Evolutionary conservation across 2,329 filamentous ascomycete species (phyloP), one percentile per base, ranked within the genome.

Genomic region (Fonsecaea multimorphosa): DNA sequence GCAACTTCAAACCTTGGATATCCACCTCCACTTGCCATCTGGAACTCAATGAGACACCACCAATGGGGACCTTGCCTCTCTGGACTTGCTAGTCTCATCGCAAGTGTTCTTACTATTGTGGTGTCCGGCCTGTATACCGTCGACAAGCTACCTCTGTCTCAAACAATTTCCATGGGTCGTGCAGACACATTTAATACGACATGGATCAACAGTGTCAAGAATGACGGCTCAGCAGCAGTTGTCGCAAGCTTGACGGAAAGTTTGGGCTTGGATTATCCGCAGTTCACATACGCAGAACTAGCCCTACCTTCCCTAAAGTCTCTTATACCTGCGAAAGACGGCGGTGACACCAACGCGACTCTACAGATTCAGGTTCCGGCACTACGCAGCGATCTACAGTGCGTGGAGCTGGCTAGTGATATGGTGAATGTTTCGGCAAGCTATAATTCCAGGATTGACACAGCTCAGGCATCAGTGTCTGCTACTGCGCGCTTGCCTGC

Each of bases 101-200:
- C 32, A 19, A 65, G 67, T 9, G 52, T 71, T 1, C 46, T 74
- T 24, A 72, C 72, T 5, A 72, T 74, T 34, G 56, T 73, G 0
- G 69, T 70, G 1, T 73, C 75, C 24, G 74, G 75, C 24, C 69
- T 77, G 2, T 76, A 74, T 56, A 74, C 70, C n/a, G 61, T 72
- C 9, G 68, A 69, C 6, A 46, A 68, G 2, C 59, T 75, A 8
- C 53, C 67, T 19, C 46, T 36, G 8, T 44, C 69, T 4, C 51
- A 62, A 11, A 40, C 65, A 1, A 29, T 73, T 8, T 65, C 60
- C 1, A 61, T 74, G 12, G 60, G 69, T 32, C 69, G 70, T 19
- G 29, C 63, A 2, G 73, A 75, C 56, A 51, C 29, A 1, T 74
- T 76, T 55, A 61, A 65, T 12, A 66, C 73, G 9, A 55, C 8